Evolutionary conservation across 2,329 filamentous ascomycete genomes (phyloP).

Genomic region (Alternaria tenuissima): DNA sequence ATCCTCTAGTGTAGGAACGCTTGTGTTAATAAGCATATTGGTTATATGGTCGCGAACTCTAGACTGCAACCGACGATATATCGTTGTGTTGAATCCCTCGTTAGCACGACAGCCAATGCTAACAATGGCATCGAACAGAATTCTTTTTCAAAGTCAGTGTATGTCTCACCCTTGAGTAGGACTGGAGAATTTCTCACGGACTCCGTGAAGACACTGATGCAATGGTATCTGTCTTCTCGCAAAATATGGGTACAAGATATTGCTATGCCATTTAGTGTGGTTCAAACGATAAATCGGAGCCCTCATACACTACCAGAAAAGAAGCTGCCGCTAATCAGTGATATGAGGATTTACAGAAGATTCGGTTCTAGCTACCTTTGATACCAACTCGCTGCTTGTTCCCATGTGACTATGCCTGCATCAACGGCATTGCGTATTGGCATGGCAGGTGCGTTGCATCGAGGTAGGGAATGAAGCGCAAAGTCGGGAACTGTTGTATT

Average conservation of each 20-base stretch:
- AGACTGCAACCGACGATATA: constrained; percentile 47
- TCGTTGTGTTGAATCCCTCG: constrained; percentile 51
- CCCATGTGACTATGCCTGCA: constrained; percentile 35
- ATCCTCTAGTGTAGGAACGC: constrained; percentile 56
- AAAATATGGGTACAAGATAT: constrained; percentile 61
- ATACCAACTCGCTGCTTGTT: constrained; percentile 38
- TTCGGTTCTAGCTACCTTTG: constrained; percentile 23
- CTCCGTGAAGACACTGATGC: constrained; percentile 57
- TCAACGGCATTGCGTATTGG: constrained; percentile 29
- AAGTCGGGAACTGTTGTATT: constrained; percentile 2
- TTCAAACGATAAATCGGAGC: not conserved
- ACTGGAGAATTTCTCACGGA: constrained; percentile 22
- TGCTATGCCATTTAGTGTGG: constrained; percentile 44
- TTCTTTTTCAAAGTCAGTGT: constrained; percentile 9
- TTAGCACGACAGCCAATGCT: constrained; percentile 61
- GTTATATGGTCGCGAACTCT: constrained; percentile 54
- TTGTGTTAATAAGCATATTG: constrained; percentile 55
- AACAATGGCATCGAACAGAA: constrained; percentile 62
- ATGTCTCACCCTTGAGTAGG: not conserved
- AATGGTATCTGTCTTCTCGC: constrained; percentile 56
- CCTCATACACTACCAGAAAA: constrained; percentile 41
- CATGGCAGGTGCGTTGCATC: constrained; percentile 5
- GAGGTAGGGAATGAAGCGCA: constrained; percentile 4
- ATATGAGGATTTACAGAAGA: not conserved
- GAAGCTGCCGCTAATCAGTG: constrained; percentile 31